Evolutionary conservation across 331 rosid genomes (phyloP).

Genomic region (Spiraea crenata): DNA sequence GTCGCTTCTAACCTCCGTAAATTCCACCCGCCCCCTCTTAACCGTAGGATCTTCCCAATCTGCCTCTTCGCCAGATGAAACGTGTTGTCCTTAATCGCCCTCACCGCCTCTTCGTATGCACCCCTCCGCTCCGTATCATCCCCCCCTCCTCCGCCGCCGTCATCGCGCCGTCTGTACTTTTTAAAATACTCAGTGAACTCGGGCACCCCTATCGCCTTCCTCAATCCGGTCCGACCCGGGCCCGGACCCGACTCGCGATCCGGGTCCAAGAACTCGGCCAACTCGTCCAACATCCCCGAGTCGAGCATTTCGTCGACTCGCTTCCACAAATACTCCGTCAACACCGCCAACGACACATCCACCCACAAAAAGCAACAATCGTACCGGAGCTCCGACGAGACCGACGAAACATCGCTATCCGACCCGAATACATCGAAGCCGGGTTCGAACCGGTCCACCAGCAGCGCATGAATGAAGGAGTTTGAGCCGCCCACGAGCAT

Average conservation of each 20-base stretch:
- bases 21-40: constrained; percentile 71
- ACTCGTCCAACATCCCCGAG: constrained; percentile 82
- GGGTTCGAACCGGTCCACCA: constrained; percentile 53
- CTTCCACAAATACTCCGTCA: constrained; percentile 44
- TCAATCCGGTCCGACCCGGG: constrained; percentile 37
- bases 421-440: constrained; percentile 37
- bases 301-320: constrained; percentile 91
- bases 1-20: constrained; percentile 74
- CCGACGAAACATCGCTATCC: not conserved
- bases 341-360: constrained; percentile 51
- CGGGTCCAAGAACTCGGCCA: constrained; percentile 51
- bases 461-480: constrained; percentile 70
- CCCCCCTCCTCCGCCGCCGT: not conserved
- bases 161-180: not conserved
- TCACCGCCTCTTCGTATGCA: constrained; percentile 66
- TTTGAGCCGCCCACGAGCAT: constrained; percentile 81
- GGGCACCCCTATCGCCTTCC: constrained; percentile 78
- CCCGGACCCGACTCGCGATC: not conserved
- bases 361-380: constrained; percentile 86
- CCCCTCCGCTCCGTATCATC: constrained; percentile 35
- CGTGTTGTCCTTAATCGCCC: constrained; percentile 68
- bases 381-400: constrained; percentile 56
- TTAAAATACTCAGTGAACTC: constrained; percentile 64
- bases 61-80: constrained; percentile 67
- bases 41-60: constrained; percentile 50